Base-by-base conservation (phyloP, 441 rosid genomes). In the Populus hybrid region DNA sequence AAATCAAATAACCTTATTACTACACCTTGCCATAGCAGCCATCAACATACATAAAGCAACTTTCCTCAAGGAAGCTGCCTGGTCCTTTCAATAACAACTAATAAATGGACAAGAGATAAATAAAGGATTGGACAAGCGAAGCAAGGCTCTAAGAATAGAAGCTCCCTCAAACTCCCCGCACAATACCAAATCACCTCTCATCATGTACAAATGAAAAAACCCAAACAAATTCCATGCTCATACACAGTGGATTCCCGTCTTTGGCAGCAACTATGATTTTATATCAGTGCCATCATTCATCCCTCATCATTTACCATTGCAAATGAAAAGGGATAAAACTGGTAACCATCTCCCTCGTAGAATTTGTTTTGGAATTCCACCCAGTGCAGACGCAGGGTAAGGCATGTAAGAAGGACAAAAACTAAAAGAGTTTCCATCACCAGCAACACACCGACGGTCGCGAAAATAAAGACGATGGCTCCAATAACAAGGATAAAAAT, bases 381-480 rank as follows among this genome's bases (percentile, higher is more conserved):
- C 98, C 99, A 90, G 85, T 94, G 99, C 82, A 95, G 99, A 76
- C 98, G 89, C 84, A n/a, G n/a, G n/a, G n/a, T n/a, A 95, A 82
- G 0, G 99, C 98, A 80, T 91, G 99, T 5, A 91, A 88, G 86
- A 96, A 94, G 5, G 98, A n/a, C n/a, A n/a, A n/a, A n/a, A 98
- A 73, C 98, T 92, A n/a, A n/a, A 14, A 96, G 91, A 50, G 99
- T 96, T 82, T 96, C 98, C 98, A 96, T 94, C 79, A 96, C 92
- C 12, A 96, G 93, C 84, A 94, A 76, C 59, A 96, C 97, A 18
- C 95, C 95, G n/a, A 91, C 89, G 1, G 99, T 96, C 63, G 97
- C 98, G 36, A 83, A 92, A 16, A 91, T 53, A 38, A 94, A 96
- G 79, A 96, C 73, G 5, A 94, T 70, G 83, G 89, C 61, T 70